Base-by-base conservation (phyloP, 2,329 filamentous ascomycete genomes). In the Cladophialophora bantiana region DNA sequence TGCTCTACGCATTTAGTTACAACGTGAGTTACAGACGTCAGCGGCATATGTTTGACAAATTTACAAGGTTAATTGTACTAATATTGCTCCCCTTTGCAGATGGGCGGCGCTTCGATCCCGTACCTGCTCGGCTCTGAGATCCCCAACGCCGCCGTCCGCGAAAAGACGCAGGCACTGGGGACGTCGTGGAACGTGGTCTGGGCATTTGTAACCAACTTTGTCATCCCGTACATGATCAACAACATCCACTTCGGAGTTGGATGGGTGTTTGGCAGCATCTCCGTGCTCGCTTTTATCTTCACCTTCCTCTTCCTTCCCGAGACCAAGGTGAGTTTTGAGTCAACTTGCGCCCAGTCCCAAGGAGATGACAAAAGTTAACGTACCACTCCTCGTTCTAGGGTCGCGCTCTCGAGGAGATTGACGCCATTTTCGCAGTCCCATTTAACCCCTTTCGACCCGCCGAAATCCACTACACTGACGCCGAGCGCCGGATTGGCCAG, bases 331-430 rank as follows among this genome's bases (percentile, higher is more conserved):
- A 18, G 15, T 48, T 26, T 26, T 26, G 26, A 26, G 26, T 26
- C 26, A 3, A 2, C 26, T 26, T 3, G 26, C 26, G 26, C 26
- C 26, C 26, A 26, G 26, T 26, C 26, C 26, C 26, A 26, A 26
- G 26, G 26, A 3, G 3, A 26, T 26, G 26, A 26, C 26, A 26
- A 26, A 26, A 26, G 26, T 26, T 26, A 26, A 26, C 26, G 26
- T 3, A 26, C 26, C 26, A 3, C 3, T 3, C 26, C 26, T 26
- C 26, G 26, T 26, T 26, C 26, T 10, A 56, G 53, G 20, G 53
- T 12, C 53, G 53, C n/a, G 53, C 53, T 31, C 53, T 56, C 7
- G 53, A 56, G 32, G 53, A 56, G 53, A 56, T 56, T 35, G 53
- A 56, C 18, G 53, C 53, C 53, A 56, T 56, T 2, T 56, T 56